phyloP scores from a whole-genome alignment of 495 filamentous ascomycete species.

The Aspergillus baeticus region DNA sequence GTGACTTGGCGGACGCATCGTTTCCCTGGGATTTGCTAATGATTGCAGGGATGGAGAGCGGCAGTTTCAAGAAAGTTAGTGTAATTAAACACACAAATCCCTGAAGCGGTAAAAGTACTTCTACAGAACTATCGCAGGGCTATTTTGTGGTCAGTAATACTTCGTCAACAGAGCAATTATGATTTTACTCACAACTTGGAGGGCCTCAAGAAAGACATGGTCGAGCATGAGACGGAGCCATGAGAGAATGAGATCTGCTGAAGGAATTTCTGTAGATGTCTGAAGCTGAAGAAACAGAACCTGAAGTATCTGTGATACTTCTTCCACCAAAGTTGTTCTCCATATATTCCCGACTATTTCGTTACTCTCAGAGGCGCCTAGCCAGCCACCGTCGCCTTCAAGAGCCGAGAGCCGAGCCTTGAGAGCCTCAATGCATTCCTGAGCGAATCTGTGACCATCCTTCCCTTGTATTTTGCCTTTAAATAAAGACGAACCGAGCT shows the following conservation, averaged over 20 bases:
- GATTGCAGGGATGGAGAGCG: conserved; percentile 37
- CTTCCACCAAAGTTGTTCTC: conserved; percentile 60
- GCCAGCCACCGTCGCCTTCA: conserved; percentile 52
- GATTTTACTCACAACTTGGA: conserved; percentile 51
- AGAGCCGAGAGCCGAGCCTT: conserved; percentile 44
- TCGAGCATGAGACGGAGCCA: conserved; percentile 74
- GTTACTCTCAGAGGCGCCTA: conserved; percentile 40
- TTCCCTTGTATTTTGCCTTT: conserved; percentile 26
- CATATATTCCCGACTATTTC: conserved; percentile 61
- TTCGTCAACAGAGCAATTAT: neutral
- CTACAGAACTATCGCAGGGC: conserved; percentile 43
- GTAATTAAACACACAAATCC: conserved; percentile 71
- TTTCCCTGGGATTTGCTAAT: conserved; percentile 19
- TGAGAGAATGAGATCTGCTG: conserved; percentile 55
- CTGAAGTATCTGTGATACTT: conserved; percentile 70
- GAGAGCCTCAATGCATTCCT: conserved; percentile 45
- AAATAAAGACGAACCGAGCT: conserved; percentile 34
- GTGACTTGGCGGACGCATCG: conserved; percentile 32
- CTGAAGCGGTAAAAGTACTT: conserved; percentile 61
- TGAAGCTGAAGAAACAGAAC: conserved; percentile 70
- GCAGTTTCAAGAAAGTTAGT: conserved; percentile 69
- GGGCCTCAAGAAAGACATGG: conserved; percentile 60
- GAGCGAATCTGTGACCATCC: conserved; percentile 27
- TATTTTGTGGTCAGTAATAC: conserved; percentile 19
- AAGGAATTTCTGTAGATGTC: conserved; percentile 50